Evolutionary conservation across 768 basidiomycete genomes (phyloP).

Genomic region (Suillus subalutaceus): DNA sequence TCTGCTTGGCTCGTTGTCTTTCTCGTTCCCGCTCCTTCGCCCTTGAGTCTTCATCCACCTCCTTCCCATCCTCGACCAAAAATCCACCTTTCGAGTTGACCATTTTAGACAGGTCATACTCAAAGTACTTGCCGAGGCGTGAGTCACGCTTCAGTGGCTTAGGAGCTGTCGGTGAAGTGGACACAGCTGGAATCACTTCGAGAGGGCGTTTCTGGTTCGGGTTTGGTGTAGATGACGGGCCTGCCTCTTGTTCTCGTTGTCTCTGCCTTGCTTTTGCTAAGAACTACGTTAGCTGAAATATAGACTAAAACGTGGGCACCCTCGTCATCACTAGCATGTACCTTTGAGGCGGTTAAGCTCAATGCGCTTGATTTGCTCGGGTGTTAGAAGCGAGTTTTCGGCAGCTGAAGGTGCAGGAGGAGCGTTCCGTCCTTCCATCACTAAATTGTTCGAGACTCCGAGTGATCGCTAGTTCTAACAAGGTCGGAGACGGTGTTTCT

Average conservation of each 20-base stretch:
- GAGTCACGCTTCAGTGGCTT: slow-evolving; percentile 68
- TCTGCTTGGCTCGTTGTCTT: slow-evolving; percentile 73
- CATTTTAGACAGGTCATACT: slow-evolving; percentile 97
- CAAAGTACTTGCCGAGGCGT: slow-evolving; percentile 89
- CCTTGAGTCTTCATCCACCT: slow-evolving; percentile 73
- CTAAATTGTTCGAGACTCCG: background rate
- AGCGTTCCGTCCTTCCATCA: slow-evolving; percentile 13
- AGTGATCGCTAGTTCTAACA: background rate
- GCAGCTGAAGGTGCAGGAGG: slow-evolving; percentile 15
- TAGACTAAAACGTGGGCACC: background rate
- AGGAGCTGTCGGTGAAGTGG: slow-evolving; percentile 62
- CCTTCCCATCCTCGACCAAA: slow-evolving; percentile 85
- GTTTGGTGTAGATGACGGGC: slow-evolving; percentile 56
- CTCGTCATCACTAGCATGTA: slow-evolving; percentile 25
- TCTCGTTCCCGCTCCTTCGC: slow-evolving; percentile 84
- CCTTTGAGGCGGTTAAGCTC: slow-evolving; percentile 84
- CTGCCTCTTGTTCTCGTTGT: slow-evolving; percentile 57
- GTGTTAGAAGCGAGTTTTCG: slow-evolving; percentile 45
- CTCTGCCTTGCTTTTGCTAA: slow-evolving; percentile 78
- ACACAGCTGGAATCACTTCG: slow-evolving; percentile 53
- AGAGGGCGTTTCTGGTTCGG: slow-evolving; percentile 78
- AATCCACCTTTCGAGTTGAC: slow-evolving; percentile 97
- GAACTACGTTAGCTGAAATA: slow-evolving; percentile 11
- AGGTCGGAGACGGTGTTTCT: background rate
- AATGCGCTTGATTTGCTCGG: slow-evolving; percentile 71